These are phyloP conservation scores for Passiflora organensis DNA, from an alignment of 345 rosid genomes.

Conservation along the genomic window DNA sequence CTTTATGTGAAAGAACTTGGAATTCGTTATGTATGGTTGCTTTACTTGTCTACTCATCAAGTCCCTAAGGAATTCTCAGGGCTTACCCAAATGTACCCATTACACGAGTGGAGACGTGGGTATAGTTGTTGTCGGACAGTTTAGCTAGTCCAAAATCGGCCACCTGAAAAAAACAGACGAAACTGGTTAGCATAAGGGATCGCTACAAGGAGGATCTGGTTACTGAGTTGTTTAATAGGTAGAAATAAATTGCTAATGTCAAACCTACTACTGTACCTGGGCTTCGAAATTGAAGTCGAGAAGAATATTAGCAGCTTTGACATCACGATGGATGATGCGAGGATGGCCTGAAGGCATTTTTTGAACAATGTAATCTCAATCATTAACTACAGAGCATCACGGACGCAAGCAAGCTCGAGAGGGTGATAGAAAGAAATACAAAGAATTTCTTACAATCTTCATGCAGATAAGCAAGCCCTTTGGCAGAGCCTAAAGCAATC, in stretches of 20 bases:
- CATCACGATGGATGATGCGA: slow-evolving; percentile 83
- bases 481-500: slow-evolving; percentile 86
- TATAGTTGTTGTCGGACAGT: slow-evolving; percentile 16
- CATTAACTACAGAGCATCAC: background rate
- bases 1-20: too few relatives aligned
- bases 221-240: too few relatives aligned
- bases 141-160: slow-evolving; percentile 31
- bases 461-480: slow-evolving; percentile 94
- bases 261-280: slow-evolving; percentile 63
- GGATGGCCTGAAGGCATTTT: slow-evolving; percentile 69
- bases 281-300: slow-evolving; percentile 84
- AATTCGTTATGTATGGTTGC: too few relatives aligned
- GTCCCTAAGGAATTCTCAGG: too few relatives aligned
- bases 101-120: slow-evolving; percentile 29
- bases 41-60: too few relatives aligned
- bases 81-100: slow-evolving; percentile 30
- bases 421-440: background rate
- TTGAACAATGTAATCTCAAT: background rate
- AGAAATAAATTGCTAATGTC: too few relatives aligned
- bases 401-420: background rate
- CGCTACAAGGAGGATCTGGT: too few relatives aligned
- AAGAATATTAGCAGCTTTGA: slow-evolving; percentile 86
- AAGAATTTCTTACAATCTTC: slow-evolving; percentile 69
- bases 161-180: slow-evolving; percentile 15
- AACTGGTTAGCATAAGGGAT: too few relatives aligned